Evolutionary conservation across 2,329 filamentous ascomycete species (phyloP).

Genomic region (Thelonectria blattea): DNA sequence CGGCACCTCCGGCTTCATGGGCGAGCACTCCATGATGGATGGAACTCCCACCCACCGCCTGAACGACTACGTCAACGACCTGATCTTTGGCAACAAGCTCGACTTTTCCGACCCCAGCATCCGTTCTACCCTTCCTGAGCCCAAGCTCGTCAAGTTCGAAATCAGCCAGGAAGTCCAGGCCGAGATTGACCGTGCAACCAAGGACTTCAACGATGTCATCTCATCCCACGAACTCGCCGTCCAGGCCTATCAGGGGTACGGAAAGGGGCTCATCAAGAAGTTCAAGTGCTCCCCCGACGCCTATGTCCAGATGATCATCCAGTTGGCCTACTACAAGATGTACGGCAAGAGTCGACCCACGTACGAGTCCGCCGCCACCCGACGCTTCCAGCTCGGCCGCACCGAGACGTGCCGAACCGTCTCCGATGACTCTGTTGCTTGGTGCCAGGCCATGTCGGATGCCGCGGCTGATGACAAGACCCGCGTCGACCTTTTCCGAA

Average conservation of each 20-base stretch:
- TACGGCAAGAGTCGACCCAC: slow-evolving; percentile 97
- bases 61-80: slow-evolving; percentile 91
- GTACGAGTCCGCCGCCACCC: slow-evolving; percentile 94
- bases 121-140: slow-evolving; percentile 85
- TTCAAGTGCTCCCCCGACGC: slow-evolving; percentile 98
- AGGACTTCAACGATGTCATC: slow-evolving; percentile 83
- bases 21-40: slow-evolving; percentile 99
- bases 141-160: slow-evolving; percentile 77
- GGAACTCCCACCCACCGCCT: slow-evolving; percentile 96
- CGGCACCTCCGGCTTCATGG: slow-evolving; percentile 95
- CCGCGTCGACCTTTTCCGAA: slow-evolving; percentile 77
- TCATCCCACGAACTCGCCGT: slow-evolving; percentile 88
- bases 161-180: slow-evolving; percentile 74
- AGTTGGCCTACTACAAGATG: slow-evolving; percentile 98
- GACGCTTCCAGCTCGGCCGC: slow-evolving; percentile 93
- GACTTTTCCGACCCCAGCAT: slow-evolving; percentile 81
- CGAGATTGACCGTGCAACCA: slow-evolving; percentile 79
- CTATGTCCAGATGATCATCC: slow-evolving; percentile 98
- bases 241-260: slow-evolving; percentile 95
- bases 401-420: slow-evolving; percentile 96
- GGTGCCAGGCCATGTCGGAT: slow-evolving; percentile 87
- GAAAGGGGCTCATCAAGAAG: slow-evolving; percentile 98
- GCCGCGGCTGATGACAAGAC: slow-evolving; percentile 66
- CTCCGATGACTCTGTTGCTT: slow-evolving; percentile 88
- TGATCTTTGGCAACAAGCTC: slow-evolving; percentile 93